Evolutionary conservation across 2,329 filamentous ascomycete genomes (phyloP).

Genomic region (Scytalidium sp.): DNA sequence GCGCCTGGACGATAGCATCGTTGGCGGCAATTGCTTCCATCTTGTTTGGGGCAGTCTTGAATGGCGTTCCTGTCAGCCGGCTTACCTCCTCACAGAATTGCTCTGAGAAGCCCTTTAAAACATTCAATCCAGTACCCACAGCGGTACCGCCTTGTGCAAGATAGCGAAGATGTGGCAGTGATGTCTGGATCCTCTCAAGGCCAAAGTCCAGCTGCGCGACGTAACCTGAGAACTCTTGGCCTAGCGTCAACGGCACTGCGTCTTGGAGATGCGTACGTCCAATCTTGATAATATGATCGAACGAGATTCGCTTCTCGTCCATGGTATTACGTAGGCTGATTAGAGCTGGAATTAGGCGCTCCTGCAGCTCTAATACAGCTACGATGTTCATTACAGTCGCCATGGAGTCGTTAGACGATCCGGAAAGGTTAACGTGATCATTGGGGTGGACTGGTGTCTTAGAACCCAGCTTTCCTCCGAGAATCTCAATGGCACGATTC

Average conservation of each 20-base stretch:
- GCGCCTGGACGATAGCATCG: conserved; percentile 92
- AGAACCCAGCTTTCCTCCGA: background rate
- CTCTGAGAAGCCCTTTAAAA: conserved; percentile 80
- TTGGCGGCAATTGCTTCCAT: conserved; percentile 96
- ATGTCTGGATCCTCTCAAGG: no score
- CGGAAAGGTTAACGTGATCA: no score
- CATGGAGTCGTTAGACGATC: no score
- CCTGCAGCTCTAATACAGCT: background rate
- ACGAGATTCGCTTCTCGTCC: no score
- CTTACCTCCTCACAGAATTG: conserved; percentile 86
- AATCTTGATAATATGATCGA: no score
- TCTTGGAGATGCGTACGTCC: background rate
- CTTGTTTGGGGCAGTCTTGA: conserved; percentile 97
- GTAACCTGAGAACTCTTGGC: background rate
- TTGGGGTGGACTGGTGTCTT: conserved; percentile 1
- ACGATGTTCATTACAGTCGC: no score
- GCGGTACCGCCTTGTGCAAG: no score
- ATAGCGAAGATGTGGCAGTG: no score
- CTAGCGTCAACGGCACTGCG: background rate
- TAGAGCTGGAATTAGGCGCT: background rate
- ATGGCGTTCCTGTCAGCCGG: conserved; percentile 89
- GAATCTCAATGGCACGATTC: conserved; percentile 1
- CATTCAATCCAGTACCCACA: no score
- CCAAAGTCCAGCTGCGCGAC: no score
- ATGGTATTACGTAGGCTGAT: background rate